Percentiles rank a stretch among this genome's conserved stretches.
These are phyloP conservation scores for Orychophragmus violaceus DNA, from an alignment of 345 rosid genomes.

Conservation along the genomic window DNA sequence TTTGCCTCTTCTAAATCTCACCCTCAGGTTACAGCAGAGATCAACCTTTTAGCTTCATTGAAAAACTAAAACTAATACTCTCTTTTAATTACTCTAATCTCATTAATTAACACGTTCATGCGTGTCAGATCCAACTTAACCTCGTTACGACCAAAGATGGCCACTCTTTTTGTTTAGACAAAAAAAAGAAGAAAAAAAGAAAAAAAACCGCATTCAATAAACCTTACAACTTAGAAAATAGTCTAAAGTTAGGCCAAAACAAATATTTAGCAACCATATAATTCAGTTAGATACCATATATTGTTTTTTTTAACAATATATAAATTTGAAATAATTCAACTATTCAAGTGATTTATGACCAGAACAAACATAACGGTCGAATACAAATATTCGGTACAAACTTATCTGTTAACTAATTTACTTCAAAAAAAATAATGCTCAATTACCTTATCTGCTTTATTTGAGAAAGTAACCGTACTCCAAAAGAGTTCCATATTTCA, in stretches of 20 bases:
- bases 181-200: too few relatives aligned
- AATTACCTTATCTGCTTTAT: background rate
- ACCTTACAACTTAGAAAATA: background rate
- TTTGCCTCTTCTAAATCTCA: slow-evolving; percentile 35
- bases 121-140: slow-evolving; percentile 24
- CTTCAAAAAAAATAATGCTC: background rate
- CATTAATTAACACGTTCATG: slow-evolving; percentile 23
- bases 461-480: background rate
- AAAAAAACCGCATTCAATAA: background rate
- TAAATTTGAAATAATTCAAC: too few relatives aligned
- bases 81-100: background rate
- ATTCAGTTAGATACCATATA: background rate
- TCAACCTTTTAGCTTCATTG: slow-evolving; percentile 15
- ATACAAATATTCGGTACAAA: too few relatives aligned
- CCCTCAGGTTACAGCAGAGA: slow-evolving; percentile 10
- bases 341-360: too few relatives aligned
- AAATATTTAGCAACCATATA: background rate
- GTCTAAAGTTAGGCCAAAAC: slow-evolving; percentile 6
- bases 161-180: background rate
- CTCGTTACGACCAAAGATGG: slow-evolving; percentile 6
- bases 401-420: background rate
- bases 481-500: background rate
- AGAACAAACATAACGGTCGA: too few relatives aligned
- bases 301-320: too few relatives aligned
- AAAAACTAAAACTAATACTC: slow-evolving; percentile 24